Base-by-base conservation (phyloP, 352 stramenopile species). In the Pythium plurisporium region DNA sequence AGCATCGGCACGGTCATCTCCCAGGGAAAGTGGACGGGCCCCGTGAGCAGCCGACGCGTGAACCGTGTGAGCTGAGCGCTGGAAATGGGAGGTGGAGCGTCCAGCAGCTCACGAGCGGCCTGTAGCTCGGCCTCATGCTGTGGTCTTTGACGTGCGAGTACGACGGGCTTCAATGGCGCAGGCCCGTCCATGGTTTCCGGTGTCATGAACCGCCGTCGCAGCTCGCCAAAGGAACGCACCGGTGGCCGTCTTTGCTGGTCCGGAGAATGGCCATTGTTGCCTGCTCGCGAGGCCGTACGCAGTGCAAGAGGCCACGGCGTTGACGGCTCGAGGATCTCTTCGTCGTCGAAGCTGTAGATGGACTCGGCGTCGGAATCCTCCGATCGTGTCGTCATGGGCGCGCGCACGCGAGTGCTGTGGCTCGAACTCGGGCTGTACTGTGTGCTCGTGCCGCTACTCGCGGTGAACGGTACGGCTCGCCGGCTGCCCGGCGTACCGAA, bases 21-120 rank as follows among this genome's bases (percentile, higher is more conserved):
- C 81, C 81, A 91, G 19, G 78, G 78, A 46, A 89, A 79, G 11
- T 74, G 64, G 15, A 89, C 81, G 0, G 79, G 71, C 0, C 55
- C 64, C 17, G 76, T 64, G 22, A 87, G 68, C 11, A 86, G 64
- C 14, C 65, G 61, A n/a, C 65, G 65, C 7, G 68, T 72, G 62
- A 79, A 81, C 8, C 33, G 65, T 22, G 59, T 72, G 49, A 82
- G 49, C 9, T 64, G 58, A 17, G 54, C 30, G 25, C 58, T 52
- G 12, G 46, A 36, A 15, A 64, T 31, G 4, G 51, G 20, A 23
- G 44, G 23, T 19, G 51, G n/a, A 5, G 22, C 36, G n/a, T 62
- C 53, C 2, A 67, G 14, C 15, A 67, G 38, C 30, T 67, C 52
- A 5, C 47, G 45, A n/a, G 60, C 47, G 20, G 50, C 59, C 14